Base-by-base conservation (phyloP, 1,284 basidiomycete species). In the Austroboletus rostrupii region DNA sequence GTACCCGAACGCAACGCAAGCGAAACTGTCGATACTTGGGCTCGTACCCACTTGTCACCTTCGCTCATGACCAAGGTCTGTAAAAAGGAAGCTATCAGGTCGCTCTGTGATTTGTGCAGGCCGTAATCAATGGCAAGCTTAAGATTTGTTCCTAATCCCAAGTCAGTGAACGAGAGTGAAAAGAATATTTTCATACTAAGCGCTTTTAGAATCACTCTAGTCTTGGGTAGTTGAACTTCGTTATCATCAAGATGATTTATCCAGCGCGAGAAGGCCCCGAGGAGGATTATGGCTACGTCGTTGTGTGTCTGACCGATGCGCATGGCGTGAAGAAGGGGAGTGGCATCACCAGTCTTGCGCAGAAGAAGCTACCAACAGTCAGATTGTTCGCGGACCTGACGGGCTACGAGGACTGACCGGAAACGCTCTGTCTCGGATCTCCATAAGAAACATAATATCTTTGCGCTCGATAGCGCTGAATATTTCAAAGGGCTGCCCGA, bases 31-130 rank as follows among this genome's bases (percentile, higher is more conserved):
- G 75, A 73, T 12, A 79, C 77, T 57, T 87, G 81, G 0, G 76
- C 71, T 45, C 69, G 70, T 36, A 92, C 78, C 90, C 90, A 92
- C 58, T 79, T 80, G 57, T 90, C 88, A 17, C 89, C 89, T 70
- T 92, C 88, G 54, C 86, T 89, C 89, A 92, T 92, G 50, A 92
- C 79, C 33, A 91, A 71, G 8, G 86, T 88, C 67, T 92, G 89
- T 59, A 92, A 68, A 64, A 90, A 92, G 2, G 87, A 90, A 20
- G 88, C 85, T 50, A 85, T 86, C 32, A 91, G 73, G 58, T 91
- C 88, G 54, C 78, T 86, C 60, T 90, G 87, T 1, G 82, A 81
- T 55, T 79, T 82, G 53, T 87, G 79, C 29, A 92, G 71, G 16
- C 88, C 90, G 58, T 81, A 85, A 63, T 91, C 87, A 45, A 92